Percentiles rank a stretch among this genome's conserved stretches.
Conservation (phyloP, 768 basidiomycete species). For the Serpula lacrymans region DNA sequence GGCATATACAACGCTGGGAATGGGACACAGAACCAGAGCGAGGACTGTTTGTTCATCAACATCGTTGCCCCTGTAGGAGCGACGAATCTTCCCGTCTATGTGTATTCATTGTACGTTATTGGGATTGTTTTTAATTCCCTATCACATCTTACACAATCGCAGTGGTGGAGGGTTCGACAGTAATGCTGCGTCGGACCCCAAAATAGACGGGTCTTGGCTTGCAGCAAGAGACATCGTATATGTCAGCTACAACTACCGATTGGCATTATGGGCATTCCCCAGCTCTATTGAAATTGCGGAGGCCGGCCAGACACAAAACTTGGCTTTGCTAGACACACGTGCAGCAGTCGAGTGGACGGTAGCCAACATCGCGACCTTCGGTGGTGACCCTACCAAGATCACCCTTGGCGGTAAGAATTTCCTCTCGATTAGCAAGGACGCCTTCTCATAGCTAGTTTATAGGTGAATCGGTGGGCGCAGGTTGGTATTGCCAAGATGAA, state of each 20-base stretch:
- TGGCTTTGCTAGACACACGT: conserved; percentile 26
- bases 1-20: conserved; percentile 17
- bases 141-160: neutral
- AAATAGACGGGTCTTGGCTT: conserved; percentile 20
- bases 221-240: conserved; percentile 20
- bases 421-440: no score
- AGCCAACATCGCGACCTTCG: conserved; percentile 24
- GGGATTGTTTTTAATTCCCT: neutral
- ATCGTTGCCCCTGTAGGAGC: conserved; percentile 18
- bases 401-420: conserved; percentile 23
- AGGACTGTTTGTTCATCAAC: conserved; percentile 20
- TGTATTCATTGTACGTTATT: conserved; percentile 17
- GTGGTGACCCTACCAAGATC: conserved; percentile 25
- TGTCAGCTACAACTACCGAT: conserved; percentile 22
- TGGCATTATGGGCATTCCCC: conserved; percentile 19
- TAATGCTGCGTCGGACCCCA: conserved; percentile 18
- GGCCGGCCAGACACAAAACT: conserved; percentile 23
- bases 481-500: conserved; percentile 3
- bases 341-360: conserved; percentile 29
- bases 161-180: conserved; percentile 20
- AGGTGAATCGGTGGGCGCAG: conserved; percentile 19
- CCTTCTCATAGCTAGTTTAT: no score
- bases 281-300: conserved; percentile 18
- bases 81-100: conserved; percentile 15
- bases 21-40: conserved; percentile 20